These are phyloP conservation scores for Boletus rubroflammeus DNA, from an alignment of 768 basidiomycete species.

Conservation along the genomic window DNA sequence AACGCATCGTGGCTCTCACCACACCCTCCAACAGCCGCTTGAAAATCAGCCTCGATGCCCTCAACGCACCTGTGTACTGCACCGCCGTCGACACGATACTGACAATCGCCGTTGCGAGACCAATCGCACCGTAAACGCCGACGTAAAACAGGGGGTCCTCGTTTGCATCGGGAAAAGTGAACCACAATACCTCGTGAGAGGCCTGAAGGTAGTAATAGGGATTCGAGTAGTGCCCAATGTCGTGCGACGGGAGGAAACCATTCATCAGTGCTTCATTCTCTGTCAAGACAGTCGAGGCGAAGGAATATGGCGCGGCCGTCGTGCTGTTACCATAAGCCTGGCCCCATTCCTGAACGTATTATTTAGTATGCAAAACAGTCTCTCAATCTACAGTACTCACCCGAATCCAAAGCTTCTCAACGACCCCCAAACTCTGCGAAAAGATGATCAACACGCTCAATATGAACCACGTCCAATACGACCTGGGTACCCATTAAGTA, in stretches of 20 bases:
- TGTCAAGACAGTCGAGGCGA: conserved; percentile 21
- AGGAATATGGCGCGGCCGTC: conserved; percentile 6
- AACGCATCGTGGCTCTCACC: conserved; percentile 79
- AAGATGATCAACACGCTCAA: conserved; percentile 21
- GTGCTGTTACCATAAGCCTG: conserved; percentile 19
- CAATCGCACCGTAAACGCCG: conserved; percentile 61
- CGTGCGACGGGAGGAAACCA: conserved; percentile 20
- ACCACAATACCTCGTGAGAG: conserved; percentile 8
- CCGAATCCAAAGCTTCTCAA: conserved; percentile 32
- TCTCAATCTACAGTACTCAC: conserved; percentile 7
- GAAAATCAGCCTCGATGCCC: conserved; percentile 36
- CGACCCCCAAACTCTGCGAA: conserved; percentile 25
- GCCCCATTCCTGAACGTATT: conserved; percentile 27
- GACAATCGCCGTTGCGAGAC: conserved; percentile 45
- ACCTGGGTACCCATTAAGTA: conserved; percentile 10
- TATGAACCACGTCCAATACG: conserved; percentile 31
- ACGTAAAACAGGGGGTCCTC: conserved; percentile 71
- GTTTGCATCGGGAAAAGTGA: conserved; percentile 44
- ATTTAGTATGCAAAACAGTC: neutral
- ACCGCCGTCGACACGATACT: conserved; percentile 45
- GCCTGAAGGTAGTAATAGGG: conserved; percentile 17
- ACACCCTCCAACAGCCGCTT: conserved; percentile 62
- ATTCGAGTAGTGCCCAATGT: conserved; percentile 13
- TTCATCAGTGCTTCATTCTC: conserved; percentile 31
- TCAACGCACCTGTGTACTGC: conserved; percentile 54